Evolutionary conservation across 2,329 filamentous ascomycete species (phyloP).

Genomic region (Thyridium curvatum): DNA sequence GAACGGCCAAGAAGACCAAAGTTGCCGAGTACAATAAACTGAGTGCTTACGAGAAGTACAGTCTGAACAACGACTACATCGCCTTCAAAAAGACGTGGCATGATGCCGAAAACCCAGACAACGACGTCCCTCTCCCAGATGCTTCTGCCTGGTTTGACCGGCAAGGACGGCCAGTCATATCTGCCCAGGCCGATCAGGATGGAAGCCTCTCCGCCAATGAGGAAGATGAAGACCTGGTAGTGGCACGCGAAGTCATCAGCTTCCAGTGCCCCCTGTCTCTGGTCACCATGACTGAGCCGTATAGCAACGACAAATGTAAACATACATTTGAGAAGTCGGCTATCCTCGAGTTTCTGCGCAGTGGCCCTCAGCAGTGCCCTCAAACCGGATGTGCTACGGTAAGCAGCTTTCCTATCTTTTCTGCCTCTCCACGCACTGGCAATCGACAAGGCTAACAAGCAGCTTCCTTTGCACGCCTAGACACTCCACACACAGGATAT

Average conservation of each 20-base stretch:
- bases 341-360: conserved; percentile 47
- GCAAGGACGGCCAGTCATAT: conserved; percentile 32
- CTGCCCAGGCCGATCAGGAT: conserved; percentile 45
- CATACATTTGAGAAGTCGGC: conserved; percentile 66
- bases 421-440: too few species aligned
- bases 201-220: conserved; percentile 39
- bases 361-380: conserved; percentile 47
- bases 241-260: conserved; percentile 57
- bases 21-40: conserved; percentile 34
- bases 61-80: conserved; percentile 50
- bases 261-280: conserved; percentile 67
- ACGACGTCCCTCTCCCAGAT: conserved; percentile 45
- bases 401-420: conserved; percentile 12
- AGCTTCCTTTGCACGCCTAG: conserved; percentile 26
- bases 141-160: conserved; percentile 47
- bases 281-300: conserved; percentile 57
- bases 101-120: conserved; percentile 41
- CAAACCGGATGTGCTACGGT: conserved; percentile 58
- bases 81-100: conserved; percentile 54
- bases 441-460: not conserved
- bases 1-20: conserved; percentile 27
- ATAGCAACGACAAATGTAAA: conserved; percentile 59
- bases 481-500: conserved; percentile 46
- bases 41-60: conserved; percentile 41
- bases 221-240: conserved; percentile 62